Conservation (phyloP, 116 monocot genomes). For the Trichopus zeylanicus region DNA sequence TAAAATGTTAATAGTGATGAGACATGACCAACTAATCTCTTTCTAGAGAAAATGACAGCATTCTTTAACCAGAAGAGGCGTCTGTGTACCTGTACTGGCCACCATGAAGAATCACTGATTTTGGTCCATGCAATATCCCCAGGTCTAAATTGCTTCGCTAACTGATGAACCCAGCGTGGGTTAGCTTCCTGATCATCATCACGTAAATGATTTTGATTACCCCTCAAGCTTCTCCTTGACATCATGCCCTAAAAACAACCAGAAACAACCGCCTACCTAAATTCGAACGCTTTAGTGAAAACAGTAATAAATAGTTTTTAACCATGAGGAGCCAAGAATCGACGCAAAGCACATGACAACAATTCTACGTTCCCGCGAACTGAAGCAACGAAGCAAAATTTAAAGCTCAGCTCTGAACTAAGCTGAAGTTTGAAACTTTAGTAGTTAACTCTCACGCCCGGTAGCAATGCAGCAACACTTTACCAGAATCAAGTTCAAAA, state of each 20-base stretch:
- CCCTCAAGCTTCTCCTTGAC: slow-evolving; percentile 5
- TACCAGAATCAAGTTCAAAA: too few species aligned
- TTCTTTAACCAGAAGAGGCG: neutral
- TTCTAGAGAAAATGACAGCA: neutral
- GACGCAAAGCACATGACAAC: too few species aligned
- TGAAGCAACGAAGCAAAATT: too few species aligned
- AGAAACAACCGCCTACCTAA: slow-evolving; percentile 2
- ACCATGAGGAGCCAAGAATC: too few species aligned
- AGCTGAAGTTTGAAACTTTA: too few species aligned
- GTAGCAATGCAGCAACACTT: too few species aligned
- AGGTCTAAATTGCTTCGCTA: neutral
- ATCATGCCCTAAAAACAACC: slow-evolving; percentile 9
- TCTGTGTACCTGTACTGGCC: slow-evolving; percentile 38
- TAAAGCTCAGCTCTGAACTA: too few species aligned
- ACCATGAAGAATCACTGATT: slow-evolving; percentile 24
- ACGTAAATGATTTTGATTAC: neutral
- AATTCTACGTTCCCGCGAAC: too few species aligned
- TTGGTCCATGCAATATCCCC: slow-evolving; percentile 37
- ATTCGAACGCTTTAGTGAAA: neutral
- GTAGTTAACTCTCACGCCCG: too few species aligned
- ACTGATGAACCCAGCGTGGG: slow-evolving; percentile 7
- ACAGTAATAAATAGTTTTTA: too few species aligned
- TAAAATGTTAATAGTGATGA: too few species aligned
- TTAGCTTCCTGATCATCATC: slow-evolving; percentile 9
- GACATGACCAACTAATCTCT: neutral